phyloP scores from a whole-genome alignment of 2,329 filamentous ascomycete species.

The Aspergillus eucalypticola region DNA sequence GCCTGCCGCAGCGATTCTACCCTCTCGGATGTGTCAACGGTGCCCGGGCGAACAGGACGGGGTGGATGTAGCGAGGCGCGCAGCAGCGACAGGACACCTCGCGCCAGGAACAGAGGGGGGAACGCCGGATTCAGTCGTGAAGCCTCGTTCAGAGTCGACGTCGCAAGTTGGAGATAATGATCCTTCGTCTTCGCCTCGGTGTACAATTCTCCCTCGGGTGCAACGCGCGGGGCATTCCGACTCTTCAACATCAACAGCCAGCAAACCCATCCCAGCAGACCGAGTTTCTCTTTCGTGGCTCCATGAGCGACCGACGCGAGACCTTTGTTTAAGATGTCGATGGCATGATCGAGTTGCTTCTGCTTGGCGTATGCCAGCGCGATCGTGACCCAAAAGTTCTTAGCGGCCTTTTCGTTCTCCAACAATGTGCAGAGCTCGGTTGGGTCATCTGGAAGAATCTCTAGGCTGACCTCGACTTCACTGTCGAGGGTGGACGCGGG shows the following conservation, averaged over 20 bases:
- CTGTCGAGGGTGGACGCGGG: conserved; percentile 62
- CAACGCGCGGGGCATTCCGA: conserved; percentile 71
- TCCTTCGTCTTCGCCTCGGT: conserved; percentile 88
- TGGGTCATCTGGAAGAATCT: conserved; percentile 87
- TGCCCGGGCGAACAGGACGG: conserved; percentile 62
- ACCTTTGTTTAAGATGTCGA: conserved; percentile 71
- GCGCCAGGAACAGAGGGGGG: conserved; percentile 84
- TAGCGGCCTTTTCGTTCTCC: conserved; percentile 88
- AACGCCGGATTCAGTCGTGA: conserved; percentile 90
- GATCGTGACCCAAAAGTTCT: conserved; percentile 97
- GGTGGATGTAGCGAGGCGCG: conserved; percentile 81
- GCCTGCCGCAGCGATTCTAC: conserved; percentile 81
- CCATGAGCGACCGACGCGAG: conserved; percentile 68
- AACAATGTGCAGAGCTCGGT: conserved; percentile 93
- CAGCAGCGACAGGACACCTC: conserved; percentile 84
- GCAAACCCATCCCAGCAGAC: conserved; percentile 78
- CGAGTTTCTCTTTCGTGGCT: conserved; percentile 78
- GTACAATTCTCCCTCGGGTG: conserved; percentile 62
- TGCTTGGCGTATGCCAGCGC: conserved; percentile 96
- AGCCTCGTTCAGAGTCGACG: conserved; percentile 90
- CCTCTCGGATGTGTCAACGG: conserved; percentile 67
- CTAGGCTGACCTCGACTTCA: conserved; percentile 87
- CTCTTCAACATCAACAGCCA: conserved; percentile 93
- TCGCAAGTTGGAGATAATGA: conserved; percentile 86
- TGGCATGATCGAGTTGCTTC: conserved; percentile 81